These are phyloP conservation scores for Schwanniomyces yamadae DNA, from an alignment of 805 yeast genomes.

Conservation along the genomic window DNA sequence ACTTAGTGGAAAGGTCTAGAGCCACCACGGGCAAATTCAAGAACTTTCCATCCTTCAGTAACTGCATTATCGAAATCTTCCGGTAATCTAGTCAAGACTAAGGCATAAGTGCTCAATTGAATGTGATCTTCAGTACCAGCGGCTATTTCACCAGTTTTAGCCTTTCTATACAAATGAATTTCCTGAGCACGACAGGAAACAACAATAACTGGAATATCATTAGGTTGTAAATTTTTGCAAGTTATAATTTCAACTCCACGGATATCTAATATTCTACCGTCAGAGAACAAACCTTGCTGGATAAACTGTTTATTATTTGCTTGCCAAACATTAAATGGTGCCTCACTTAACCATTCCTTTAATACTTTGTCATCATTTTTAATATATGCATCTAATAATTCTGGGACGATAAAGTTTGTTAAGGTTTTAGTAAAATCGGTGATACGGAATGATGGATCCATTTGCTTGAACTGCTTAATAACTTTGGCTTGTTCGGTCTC, in stretches of 20 bases:
- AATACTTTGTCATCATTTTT: slow-evolving; percentile 83
- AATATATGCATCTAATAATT: slow-evolving; percentile 90
- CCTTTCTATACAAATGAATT: slow-evolving; percentile 81
- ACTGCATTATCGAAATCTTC: slow-evolving; percentile 86
- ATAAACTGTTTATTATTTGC: slow-evolving; percentile 90
- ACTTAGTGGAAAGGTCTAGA: slow-evolving; percentile 68
- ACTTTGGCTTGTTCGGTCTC: slow-evolving; percentile 97
- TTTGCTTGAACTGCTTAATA: slow-evolving; percentile 75
- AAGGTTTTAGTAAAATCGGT: slow-evolving; percentile 78
- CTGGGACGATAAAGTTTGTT: slow-evolving; percentile 92
- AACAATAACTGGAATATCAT: slow-evolving; percentile 88
- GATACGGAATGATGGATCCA: slow-evolving; percentile 85
- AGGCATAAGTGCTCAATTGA: slow-evolving; percentile 88
- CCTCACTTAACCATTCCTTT: slow-evolving; percentile 93
- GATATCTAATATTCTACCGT: slow-evolving; percentile 87
- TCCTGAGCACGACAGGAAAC: slow-evolving; percentile 97
- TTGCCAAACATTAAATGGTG: slow-evolving; percentile 91
- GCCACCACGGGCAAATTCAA: slow-evolving; percentile 93
- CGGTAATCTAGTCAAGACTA: slow-evolving; percentile 91
- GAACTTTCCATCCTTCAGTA: slow-evolving; percentile 96
- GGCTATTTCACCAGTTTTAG: slow-evolving; percentile 88
- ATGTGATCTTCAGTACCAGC: slow-evolving; percentile 96
- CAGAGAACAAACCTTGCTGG: slow-evolving; percentile 89
- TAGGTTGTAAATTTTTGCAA: slow-evolving; percentile 84
- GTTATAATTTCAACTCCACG: slow-evolving; percentile 92